Evolutionary conservation across 768 basidiomycete species (phyloP), one percentile per base, ranked within the genome.

Genomic region (Candolleomyces aberdarensis): DNA sequence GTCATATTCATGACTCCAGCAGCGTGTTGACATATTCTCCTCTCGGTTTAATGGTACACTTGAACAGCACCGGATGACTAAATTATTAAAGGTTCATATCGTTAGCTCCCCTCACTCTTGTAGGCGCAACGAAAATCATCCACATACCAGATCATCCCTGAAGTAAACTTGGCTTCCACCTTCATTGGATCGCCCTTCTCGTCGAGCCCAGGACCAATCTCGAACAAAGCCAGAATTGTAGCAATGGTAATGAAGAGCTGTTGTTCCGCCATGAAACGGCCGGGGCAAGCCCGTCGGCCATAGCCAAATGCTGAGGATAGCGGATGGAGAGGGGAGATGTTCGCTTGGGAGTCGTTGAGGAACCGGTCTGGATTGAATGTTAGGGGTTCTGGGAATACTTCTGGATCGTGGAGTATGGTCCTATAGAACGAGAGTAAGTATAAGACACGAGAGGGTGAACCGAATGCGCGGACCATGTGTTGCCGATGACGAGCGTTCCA

Each of bases 311-410:
- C 69, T 2, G 69, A 66, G 2, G 75, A 76, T 20, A 78, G 68
- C 0, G 74, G 73, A 58, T 77, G 73, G 5, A 63, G 57, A 13
- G 74, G 69, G 2, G 75, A 74, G 29, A 75, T 14, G 49, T 31
- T 51, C 40, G 73, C 71, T n/a, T 72, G 70, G 5, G 49, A 65
- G 5, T 63, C 36, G 63, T 68, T 66, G 31, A 81, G 56, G 65
- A 79, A 85, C 19, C 83, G 74, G 22, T 81, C 79, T 0, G 84
- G 84, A 40, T 80, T 75, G 66, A 86, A 85, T 11, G 63, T 66
- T 4, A 73, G 66, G 0, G 84, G 84, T 15, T 83, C 72, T 0
- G 78, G 79, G 65, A 76, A 85, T 14, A 66, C 67, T 36, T 67
- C 48, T 4, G 80, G 79, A 62, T 85, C 80, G 47, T 80, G 83